A percentile compares a stretch with the other conserved stretches of the same genome.
These are phyloP conservation scores for Raffaelea albimanens DNA, from an alignment of 2,329 filamentous ascomycete genomes.

Conservation along the genomic window DNA sequence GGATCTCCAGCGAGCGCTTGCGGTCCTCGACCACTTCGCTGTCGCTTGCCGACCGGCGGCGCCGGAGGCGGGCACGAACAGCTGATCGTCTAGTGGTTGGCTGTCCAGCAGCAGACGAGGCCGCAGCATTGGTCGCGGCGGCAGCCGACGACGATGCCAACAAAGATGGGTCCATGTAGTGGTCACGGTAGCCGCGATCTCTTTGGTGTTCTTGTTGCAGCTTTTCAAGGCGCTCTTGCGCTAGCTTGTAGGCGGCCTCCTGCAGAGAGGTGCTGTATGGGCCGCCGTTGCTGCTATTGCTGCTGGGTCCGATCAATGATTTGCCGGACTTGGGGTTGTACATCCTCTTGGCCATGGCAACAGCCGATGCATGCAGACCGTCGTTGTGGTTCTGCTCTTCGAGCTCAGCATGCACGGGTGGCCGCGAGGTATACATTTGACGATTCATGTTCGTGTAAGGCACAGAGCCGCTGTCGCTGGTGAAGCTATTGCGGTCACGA, in stretches of 20 bases:
- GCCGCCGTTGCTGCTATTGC: conserved; percentile 41
- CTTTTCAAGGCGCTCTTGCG: conserved; percentile 72
- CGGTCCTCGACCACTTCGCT: conserved; percentile 54
- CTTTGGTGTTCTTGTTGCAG: conserved; percentile 63
- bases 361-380: conserved; percentile 68
- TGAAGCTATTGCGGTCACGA: conserved; percentile 20
- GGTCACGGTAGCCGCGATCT: conserved; percentile 58
- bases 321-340: conserved; percentile 37
- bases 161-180: conserved; percentile 50
- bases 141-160: conserved; percentile 21
- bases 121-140: conserved; percentile 18
- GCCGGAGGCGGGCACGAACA: conserved; percentile 45
- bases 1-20: conserved; percentile 61
- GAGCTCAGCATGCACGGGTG: conserved; percentile 60
- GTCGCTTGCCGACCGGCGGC: conserved; percentile 56
- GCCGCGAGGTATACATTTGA: conserved; percentile 69
- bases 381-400: conserved; percentile 67
- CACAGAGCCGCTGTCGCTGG: conserved; percentile 55
- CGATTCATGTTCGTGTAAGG: conserved; percentile 59
- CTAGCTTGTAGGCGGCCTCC: conserved; percentile 77
- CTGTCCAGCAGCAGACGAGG: conserved; percentile 16
- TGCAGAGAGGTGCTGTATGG: conserved; percentile 56
- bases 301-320: conserved; percentile 43
- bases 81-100: neutral
- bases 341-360: conserved; percentile 86